Evolutionary conservation across 73 alveolate genomes (phyloP), one percentile per base, ranked within the genome.

Genomic region (Effrenium voratum): DNA sequence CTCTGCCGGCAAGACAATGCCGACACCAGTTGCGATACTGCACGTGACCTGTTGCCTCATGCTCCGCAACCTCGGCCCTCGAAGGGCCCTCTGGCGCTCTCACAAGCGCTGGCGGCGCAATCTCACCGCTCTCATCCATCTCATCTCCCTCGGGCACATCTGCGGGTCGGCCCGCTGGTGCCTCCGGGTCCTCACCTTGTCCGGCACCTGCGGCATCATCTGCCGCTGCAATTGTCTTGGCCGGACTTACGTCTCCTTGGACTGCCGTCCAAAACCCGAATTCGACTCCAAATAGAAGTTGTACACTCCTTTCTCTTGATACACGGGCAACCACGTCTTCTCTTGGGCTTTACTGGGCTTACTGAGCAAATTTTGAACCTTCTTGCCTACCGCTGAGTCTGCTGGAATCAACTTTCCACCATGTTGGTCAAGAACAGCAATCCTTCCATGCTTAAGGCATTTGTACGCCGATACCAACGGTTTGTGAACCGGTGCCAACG

Each of bases 271-370:
- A 46, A 79, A 79, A 46, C 91, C 60, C 52, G n/a, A n/a, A n/a
- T n/a, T n/a, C n/a, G n/a, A n/a, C n/a, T n/a, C n/a, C n/a, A n/a
- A 26, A 77, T 81, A 81, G 92, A 81, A 81, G 36, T 81, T 81
- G 92, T 81, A 81, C 40, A 46, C 92, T 2, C 79, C 86, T 13
- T 30, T 36, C 55, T 75, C 55, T 30, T n/a, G 57, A 30, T 75
- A 40, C n/a, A 75, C 30, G 30, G 30, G 49, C 34, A 75, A 5
- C 57, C 43, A n/a, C 5, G 12, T 10, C n/a, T 75, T n/a, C 86
- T 75, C 32, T 28, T 75, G 43, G 43, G 8, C 55, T 6, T 12
- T 15, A 13, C 57, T 38, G 40, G 86, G 26, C 49, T n/a, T 10
- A 5, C 32, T 75, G 30, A 75, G 57, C 57, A 75, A 10, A n/a